A percentile compares a stretch with the other conserved stretches of the same genome.
Evolutionary conservation across 1,284 basidiomycete genomes (phyloP).

Genomic region (Apiotrichum porosum): DNA sequence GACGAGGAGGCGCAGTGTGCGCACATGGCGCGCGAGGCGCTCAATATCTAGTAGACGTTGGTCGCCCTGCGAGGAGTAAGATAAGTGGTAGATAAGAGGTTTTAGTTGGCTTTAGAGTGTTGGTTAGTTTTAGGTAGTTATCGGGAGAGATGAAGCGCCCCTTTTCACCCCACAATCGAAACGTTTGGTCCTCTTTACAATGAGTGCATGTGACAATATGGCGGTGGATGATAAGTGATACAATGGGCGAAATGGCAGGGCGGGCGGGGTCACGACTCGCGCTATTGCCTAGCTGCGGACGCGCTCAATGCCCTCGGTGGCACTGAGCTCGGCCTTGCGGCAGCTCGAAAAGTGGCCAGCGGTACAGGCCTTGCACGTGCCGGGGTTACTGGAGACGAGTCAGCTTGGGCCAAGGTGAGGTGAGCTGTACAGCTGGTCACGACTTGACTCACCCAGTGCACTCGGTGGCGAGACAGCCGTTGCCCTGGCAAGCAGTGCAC

Average conservation of each 20-base stretch:
- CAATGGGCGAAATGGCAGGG: too few relatives aligned
- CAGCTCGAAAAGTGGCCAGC: slow-evolving; percentile 33
- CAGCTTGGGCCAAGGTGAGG: too few relatives aligned
- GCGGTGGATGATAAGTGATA: too few relatives aligned
- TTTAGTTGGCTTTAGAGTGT: too few relatives aligned
- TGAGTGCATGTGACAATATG: too few relatives aligned
- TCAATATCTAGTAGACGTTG: slow-evolving; percentile 23
- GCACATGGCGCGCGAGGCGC: slow-evolving; percentile 33
- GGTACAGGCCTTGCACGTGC: slow-evolving; percentile 41
- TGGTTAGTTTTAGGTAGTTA: not conserved
- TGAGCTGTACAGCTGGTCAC: too few relatives aligned
- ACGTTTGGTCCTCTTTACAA: too few relatives aligned
- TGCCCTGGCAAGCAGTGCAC: slow-evolving; percentile 39
- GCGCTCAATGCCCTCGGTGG: slow-evolving; percentile 41
- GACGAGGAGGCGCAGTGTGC: slow-evolving; percentile 52
- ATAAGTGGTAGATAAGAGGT: too few relatives aligned
- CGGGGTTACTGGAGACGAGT: slow-evolving; percentile 30
- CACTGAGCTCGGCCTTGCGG: slow-evolving; percentile 34
- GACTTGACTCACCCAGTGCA: slow-evolving; percentile 45
- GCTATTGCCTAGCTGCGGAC: not conserved
- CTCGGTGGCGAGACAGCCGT: slow-evolving; percentile 39
- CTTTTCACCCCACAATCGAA: too few relatives aligned
- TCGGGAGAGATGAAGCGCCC: not conserved
- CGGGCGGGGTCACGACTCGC: too few relatives aligned
- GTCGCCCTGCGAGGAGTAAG: too few relatives aligned